Base-by-base conservation (phyloP, 345 rosid genomes). In the Arabidopsis arenosa region DNA sequence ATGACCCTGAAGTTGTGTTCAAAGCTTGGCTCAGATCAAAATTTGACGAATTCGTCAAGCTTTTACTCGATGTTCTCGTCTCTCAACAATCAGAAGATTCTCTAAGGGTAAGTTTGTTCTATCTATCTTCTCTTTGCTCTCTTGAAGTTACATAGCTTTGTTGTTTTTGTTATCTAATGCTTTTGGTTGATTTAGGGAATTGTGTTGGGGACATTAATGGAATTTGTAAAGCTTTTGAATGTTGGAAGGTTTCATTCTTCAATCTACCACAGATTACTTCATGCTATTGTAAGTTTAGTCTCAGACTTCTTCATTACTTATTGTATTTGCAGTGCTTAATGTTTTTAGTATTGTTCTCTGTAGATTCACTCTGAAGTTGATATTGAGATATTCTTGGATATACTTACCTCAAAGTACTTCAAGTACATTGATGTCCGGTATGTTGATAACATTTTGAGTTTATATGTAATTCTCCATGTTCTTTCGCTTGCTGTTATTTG, bases 1-100 rank as follows among this genome's bases (percentile, higher is more conserved):
- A 80, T 13, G 92, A 88, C 39, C 90, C 90, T 12, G 89, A 88
- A 68, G 60, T 74, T 39, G 80, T 90, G 40, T 92, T 90, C 73
- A 76, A 66, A 70, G 83, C 87, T 11, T 95, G 99, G 97, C 91
- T 92, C 37, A 87, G 97, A 74, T 86, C 92, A 36, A 90, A 89
- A 75, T 89, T 89, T 52, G 92, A 95, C 28, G 90, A 88, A 80
- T 80, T 95, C 72, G 81, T 92, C 1, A 79, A 60, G 54, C 84
- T 79, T 72, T 75, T 95, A 3, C 28, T 89, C 53, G 81, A 74
- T 51, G 81, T 92, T 60, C 77, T 83, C 6, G 45, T 85, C 21
- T 84, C 91, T 1, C 51, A 82, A 47, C 69, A 80, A 3, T 56
- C 93, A 9, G 89, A 89, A 37, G 93, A 84, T 13, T 63, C 86